Evolutionary conservation across 2,329 filamentous ascomycete genomes (phyloP).

Genomic region (Diplodia mutila): DNA sequence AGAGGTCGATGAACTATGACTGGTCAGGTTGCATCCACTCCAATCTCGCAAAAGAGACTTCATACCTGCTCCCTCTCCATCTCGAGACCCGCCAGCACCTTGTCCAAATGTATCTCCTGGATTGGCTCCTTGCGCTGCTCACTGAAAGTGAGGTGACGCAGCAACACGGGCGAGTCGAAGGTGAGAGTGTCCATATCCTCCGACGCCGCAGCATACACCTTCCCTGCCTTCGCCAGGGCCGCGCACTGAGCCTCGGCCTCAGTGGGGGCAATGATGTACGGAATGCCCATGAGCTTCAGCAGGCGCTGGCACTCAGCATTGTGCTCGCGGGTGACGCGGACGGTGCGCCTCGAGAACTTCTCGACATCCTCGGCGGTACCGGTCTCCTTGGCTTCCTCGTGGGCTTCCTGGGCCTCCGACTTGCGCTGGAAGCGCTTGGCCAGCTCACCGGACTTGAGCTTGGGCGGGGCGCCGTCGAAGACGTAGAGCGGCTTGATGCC

Average conservation of each 20-base stretch:
- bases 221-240: conserved; percentile 82
- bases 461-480: conserved; percentile 94
- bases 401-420: conserved; percentile 83
- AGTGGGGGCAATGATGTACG: conserved; percentile 91
- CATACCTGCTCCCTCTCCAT: conserved; percentile 86
- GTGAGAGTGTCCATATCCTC: conserved; percentile 99
- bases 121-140: conserved; percentile 98
- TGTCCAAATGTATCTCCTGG: conserved; percentile 88
- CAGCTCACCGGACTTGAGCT: conserved; percentile 95
- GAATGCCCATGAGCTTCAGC: conserved; percentile 93
- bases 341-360: conserved; percentile 92
- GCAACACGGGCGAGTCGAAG: conserved; percentile 87
- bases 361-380: conserved; percentile 97
- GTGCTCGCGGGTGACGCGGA: conserved; percentile 93
- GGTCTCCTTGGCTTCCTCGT: conserved; percentile 95
- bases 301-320: conserved; percentile 92
- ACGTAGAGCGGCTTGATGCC: conserved; percentile 98
- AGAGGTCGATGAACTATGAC: conserved; percentile 88
- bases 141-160: conserved; percentile 93
- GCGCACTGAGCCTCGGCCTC: conserved; percentile 98
- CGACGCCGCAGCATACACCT: conserved; percentile 94
- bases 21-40: background rate
- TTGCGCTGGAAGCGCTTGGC: conserved; percentile 96
- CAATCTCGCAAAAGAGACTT: background rate
- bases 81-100: conserved; percentile 79